phyloP scores from a whole-genome alignment of 1,284 basidiomycete species.

The Polyporus tsugae region DNA sequence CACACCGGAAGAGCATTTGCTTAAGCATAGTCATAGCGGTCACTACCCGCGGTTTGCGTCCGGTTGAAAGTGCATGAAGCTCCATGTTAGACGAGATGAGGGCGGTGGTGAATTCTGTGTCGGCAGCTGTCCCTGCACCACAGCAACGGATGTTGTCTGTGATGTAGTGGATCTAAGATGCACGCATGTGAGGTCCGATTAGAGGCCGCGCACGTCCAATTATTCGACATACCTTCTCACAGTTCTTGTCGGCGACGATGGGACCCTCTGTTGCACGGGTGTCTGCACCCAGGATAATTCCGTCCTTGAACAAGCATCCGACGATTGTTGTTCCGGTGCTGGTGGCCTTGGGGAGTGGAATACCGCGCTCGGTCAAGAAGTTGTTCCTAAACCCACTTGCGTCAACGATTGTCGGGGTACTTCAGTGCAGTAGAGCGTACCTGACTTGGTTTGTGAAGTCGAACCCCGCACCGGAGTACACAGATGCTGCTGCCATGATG shows the following conservation, averaged over 20 bases:
- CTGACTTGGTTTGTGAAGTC: conserved; percentile 48
- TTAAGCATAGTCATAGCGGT: conserved; percentile 99
- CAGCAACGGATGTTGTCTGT: conserved; percentile 96
- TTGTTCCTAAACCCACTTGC: conserved; percentile 68
- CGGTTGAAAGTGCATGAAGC: conserved; percentile 86
- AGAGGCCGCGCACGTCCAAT: not conserved
- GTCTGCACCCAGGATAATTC: conserved; percentile 96
- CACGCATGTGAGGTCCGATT: not conserved
- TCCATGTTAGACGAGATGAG: conserved; percentile 95
- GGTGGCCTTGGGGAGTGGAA: conserved; percentile 83
- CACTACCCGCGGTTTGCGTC: conserved; percentile 88
- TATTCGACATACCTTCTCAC: conserved; percentile 86
- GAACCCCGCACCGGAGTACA: conserved; percentile 43
- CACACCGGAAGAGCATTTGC: conserved; percentile 85
- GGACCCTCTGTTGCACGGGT: conserved; percentile 95
- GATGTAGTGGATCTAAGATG: conserved; percentile 91
- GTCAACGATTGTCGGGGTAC: not conserved
- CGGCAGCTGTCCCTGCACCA: conserved; percentile 97
- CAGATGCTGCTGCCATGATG: conserved; percentile 43
- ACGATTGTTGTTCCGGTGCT: conserved; percentile 98
- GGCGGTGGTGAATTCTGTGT: conserved; percentile 95
- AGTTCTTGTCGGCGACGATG: conserved; percentile 99
- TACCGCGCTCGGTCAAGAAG: conserved; percentile 75
- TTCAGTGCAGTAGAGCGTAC: conserved; percentile 31
- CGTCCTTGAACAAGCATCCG: conserved; percentile 94